Evolutionary conservation across 257 asterid species (phyloP).

Genomic region (Coffea canephora): DNA sequence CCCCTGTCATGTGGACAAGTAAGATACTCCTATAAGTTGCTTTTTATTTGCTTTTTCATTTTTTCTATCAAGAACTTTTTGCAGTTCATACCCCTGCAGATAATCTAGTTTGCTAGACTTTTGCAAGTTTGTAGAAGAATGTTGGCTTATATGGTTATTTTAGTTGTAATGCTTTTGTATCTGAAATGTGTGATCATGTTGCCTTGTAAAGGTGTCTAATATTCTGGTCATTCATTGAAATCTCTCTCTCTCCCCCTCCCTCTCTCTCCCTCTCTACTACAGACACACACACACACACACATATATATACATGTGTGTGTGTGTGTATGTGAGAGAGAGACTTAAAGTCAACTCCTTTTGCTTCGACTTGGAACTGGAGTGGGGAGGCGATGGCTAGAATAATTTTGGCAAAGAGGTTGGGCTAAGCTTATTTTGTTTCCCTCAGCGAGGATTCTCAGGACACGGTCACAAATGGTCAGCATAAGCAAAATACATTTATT

Average conservation of each 20-base stretch:
- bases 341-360: not conserved
- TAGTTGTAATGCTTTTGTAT: not conserved
- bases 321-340: too few relatives aligned
- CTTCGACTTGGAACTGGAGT: not conserved
- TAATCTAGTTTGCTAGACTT: not conserved
- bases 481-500: slow-evolving; percentile 48
- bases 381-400: not conserved
- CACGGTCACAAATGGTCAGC: slow-evolving; percentile 24
- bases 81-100: not conserved
- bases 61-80: slow-evolving; percentile 1
- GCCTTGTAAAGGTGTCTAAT: not conserved
- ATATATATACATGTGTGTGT: too few relatives aligned
- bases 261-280: too few relatives aligned
- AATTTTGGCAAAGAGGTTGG: slow-evolving; percentile 5
- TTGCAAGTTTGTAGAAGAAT: not conserved
- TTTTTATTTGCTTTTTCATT: not conserved
- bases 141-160: not conserved
- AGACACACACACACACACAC: too few relatives aligned
- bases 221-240: not conserved
- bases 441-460: slow-evolving; percentile 51
- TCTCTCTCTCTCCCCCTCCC: not conserved
- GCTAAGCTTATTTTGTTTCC: slow-evolving; percentile 27
- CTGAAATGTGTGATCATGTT: not conserved
- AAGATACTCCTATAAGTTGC: slow-evolving; percentile 21
- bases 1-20: slow-evolving; percentile 79